These are phyloP conservation scores for Exophiala calicioides DNA, from an alignment of 2,329 filamentous ascomycete genomes.

Conservation along the genomic window DNA sequence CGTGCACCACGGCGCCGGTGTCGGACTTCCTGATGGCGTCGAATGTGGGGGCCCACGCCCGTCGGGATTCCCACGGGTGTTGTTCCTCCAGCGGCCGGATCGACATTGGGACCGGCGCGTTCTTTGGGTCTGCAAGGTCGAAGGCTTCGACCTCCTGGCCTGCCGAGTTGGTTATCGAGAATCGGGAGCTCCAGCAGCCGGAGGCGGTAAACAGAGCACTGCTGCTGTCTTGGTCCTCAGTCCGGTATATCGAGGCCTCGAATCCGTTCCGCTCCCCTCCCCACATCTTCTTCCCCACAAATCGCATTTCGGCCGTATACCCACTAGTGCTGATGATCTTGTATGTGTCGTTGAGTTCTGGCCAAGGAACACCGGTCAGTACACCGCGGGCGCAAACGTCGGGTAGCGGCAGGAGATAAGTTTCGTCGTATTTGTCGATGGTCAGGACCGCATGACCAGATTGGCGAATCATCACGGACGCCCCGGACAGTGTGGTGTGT, in stretches of 20 bases:
- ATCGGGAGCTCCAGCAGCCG: constrained; percentile 55
- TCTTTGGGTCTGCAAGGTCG: constrained; percentile 40
- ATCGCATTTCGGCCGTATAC: constrained; percentile 28
- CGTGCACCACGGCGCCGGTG: constrained; percentile 72
- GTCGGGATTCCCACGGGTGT: constrained; percentile 81
- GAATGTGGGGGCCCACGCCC: constrained; percentile 85
- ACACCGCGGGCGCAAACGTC: constrained; percentile 28
- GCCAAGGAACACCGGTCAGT: constrained; percentile 52
- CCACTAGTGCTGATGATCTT: constrained; percentile 26
- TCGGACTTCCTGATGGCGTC: constrained; percentile 77
- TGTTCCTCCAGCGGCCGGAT: constrained; percentile 75
- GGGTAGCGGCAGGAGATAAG: constrained; percentile 28
- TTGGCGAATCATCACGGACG: constrained; percentile 26
- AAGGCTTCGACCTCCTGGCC: constrained; percentile 57
- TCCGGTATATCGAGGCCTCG: constrained; percentile 24
- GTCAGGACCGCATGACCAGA: constrained; percentile 28
- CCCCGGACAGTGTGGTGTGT: constrained; percentile 24
- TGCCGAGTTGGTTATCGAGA: constrained; percentile 67
- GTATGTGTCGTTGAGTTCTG: constrained; percentile 30
- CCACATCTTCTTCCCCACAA: constrained; percentile 26
- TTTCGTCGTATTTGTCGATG: constrained; percentile 30
- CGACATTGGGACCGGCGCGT: constrained; percentile 52
- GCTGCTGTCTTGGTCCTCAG: constrained; percentile 12
- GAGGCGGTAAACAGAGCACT: constrained; percentile 18
- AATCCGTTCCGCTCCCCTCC: constrained; percentile 26